Evolutionary conservation across 1,284 basidiomycete species (phyloP).

Genomic region (Cryptococcus sp.): DNA sequence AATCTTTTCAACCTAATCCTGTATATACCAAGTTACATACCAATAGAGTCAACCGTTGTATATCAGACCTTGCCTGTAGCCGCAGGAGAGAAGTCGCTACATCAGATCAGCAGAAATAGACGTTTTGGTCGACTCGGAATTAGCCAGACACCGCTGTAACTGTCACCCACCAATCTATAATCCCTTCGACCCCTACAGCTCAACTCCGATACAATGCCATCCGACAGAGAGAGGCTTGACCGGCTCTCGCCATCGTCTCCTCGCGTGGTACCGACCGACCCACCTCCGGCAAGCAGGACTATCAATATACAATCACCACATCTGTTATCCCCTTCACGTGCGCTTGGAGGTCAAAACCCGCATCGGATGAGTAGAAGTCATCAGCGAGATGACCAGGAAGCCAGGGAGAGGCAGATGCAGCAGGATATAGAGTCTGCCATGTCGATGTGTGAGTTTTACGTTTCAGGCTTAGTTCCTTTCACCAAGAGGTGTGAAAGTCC

Average conservation of each 20-base stretch:
- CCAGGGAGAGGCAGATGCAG: slow-evolving; percentile 19
- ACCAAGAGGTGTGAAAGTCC: neutral
- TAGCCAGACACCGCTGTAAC: no score
- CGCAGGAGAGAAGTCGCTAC: no score
- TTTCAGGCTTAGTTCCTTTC: neutral
- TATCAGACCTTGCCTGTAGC: no score
- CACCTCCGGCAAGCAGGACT: slow-evolving; percentile 1
- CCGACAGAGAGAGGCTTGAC: neutral
- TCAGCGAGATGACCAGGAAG: slow-evolving; percentile 13
- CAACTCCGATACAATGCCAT: neutral
- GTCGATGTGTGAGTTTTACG: slow-evolving; percentile 15
- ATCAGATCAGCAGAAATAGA: no score
- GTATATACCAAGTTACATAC: no score
- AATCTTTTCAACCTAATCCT: no score
- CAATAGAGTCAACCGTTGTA: no score
- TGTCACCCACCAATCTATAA: no score
- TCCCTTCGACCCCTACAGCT: no score
- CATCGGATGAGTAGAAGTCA: slow-evolving; percentile 10
- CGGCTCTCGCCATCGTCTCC: slow-evolving; percentile 10
- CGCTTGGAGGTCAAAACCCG: neutral
- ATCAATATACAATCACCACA: slow-evolving; percentile 11
- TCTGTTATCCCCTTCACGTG: slow-evolving; percentile 8
- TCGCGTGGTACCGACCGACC: slow-evolving; percentile 10
- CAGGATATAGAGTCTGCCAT: slow-evolving; percentile 21
- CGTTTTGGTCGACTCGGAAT: no score